Percentiles rank a stretch among this genome's conserved stretches.
Evolutionary conservation across 1,284 basidiomycete genomes (phyloP).

Genomic region (Malassezia yamatoensis): DNA sequence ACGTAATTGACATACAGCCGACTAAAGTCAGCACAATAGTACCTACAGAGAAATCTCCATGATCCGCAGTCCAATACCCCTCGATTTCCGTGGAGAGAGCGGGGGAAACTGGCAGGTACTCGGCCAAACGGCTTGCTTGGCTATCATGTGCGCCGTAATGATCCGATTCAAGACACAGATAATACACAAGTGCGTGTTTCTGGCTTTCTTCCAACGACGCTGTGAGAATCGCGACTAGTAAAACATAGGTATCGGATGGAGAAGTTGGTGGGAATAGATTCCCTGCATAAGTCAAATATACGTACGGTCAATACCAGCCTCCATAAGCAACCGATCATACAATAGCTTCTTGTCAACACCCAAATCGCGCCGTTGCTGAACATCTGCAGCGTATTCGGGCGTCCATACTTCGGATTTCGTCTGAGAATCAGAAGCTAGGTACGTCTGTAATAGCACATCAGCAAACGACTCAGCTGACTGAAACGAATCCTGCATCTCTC

Average conservation of each 20-base stretch:
- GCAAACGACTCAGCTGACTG: constrained; percentile 16
- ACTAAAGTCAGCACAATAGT: neutral
- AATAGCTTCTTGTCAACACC: constrained; percentile 1
- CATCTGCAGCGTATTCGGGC: constrained; percentile 4
- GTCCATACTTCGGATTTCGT: neutral
- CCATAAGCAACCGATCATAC: constrained; percentile 8
- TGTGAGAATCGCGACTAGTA: constrained; percentile 12
- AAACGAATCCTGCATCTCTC: no score
- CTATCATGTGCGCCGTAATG: neutral
- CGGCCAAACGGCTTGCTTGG: neutral
- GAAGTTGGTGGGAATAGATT: constrained; percentile 12
- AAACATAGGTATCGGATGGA: constrained; percentile 3
- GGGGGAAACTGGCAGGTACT: neutral
- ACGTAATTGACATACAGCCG: neutral
- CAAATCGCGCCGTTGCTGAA: constrained; percentile 2
- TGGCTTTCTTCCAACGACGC: neutral
- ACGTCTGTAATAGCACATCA: constrained; percentile 8
- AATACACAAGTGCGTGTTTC: constrained; percentile 8
- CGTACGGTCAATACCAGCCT: constrained; percentile 2
- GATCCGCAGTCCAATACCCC: constrained; percentile 12
- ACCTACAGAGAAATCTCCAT: constrained; percentile 3
- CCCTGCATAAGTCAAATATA: neutral
- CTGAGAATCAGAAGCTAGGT: constrained; percentile 2
- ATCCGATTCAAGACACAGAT: constrained; percentile 5
- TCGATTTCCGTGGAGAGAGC: neutral